Percentiles rank a stretch among this genome's conserved stretches.
phyloP scores from a whole-genome alignment of 2,329 filamentous ascomycete genomes.

The Calonectria pseudoturangicola region DNA sequence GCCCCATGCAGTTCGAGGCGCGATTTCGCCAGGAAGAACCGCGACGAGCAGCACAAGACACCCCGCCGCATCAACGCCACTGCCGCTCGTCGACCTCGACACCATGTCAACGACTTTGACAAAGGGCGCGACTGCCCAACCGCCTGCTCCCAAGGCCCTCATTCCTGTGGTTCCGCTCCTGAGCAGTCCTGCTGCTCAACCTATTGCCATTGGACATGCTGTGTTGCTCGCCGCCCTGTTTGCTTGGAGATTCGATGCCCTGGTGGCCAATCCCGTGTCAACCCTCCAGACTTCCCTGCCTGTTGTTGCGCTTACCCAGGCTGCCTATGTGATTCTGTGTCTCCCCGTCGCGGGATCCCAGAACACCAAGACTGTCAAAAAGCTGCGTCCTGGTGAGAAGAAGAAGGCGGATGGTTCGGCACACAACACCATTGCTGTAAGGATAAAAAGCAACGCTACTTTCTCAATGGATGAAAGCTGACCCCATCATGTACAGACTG shows the following conservation, averaged over 20 bases:
- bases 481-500: slow-evolving; percentile 60
- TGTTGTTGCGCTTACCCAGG: slow-evolving; percentile 79
- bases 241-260: slow-evolving; percentile 76
- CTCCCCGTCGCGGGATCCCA: slow-evolving; percentile 76
- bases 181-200: slow-evolving; percentile 61
- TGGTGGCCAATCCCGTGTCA: slow-evolving; percentile 82
- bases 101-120: slow-evolving; percentile 62
- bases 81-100: slow-evolving; percentile 60
- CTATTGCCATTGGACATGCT: slow-evolving; percentile 81
- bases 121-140: slow-evolving; percentile 56
- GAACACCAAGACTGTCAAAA: slow-evolving; percentile 65
- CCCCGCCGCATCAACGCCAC: slow-evolving; percentile 48
- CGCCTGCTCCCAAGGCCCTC: slow-evolving; percentile 52
- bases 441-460: slow-evolving; percentile 46
- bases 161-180: slow-evolving; percentile 63
- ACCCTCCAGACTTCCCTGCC: slow-evolving; percentile 78
- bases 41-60: slow-evolving; percentile 43
- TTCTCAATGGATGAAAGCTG: slow-evolving; percentile 40
- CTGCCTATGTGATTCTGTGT: slow-evolving; percentile 76
- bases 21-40: slow-evolving; percentile 36
- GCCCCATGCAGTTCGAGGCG: background rate
- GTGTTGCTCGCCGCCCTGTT: slow-evolving; percentile 79
- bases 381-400: slow-evolving; percentile 71
- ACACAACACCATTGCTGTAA: slow-evolving; percentile 68
- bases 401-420: slow-evolving; percentile 70